A percentile compares a stretch with the other conserved stretches of the same genome.
These are phyloP conservation scores for Immersiporthe knoxdaviesiana DNA, from an alignment of 2,329 filamentous ascomycete genomes.

Conservation along the genomic window DNA sequence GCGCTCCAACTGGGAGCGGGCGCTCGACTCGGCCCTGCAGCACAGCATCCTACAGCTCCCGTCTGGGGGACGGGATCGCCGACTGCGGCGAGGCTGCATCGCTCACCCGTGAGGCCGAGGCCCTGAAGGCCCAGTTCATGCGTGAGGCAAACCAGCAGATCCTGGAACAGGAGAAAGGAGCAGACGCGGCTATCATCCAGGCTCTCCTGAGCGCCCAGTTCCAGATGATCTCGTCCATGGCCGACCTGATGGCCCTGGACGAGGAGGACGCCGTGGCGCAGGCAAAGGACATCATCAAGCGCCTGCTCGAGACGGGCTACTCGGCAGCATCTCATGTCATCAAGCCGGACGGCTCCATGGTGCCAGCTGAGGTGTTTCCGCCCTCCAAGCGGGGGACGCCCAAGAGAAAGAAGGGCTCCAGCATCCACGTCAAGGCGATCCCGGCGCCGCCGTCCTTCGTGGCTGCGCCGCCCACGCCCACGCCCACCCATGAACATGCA, in stretches of 20 bases:
- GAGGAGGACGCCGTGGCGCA: constrained; percentile 81
- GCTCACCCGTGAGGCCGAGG: constrained; percentile 79
- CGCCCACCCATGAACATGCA: constrained; percentile 30
- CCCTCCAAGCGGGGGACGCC: constrained; percentile 75
- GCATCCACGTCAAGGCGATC: constrained; percentile 48
- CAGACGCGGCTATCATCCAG: constrained; percentile 78
- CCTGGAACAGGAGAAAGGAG: constrained; percentile 80
- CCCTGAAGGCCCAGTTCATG: constrained; percentile 81
- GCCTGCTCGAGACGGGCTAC: constrained; percentile 77
- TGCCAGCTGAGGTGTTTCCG: constrained; percentile 67
- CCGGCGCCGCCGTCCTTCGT: constrained; percentile 47
- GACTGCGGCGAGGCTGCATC: constrained; percentile 71
- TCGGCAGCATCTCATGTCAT: constrained; percentile 80
- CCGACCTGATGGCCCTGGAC: constrained; percentile 79
- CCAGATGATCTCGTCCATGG: constrained; percentile 82
- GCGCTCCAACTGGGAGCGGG: constrained; percentile 83
- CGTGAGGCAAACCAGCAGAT: constrained; percentile 78
- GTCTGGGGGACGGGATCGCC: constrained; percentile 65
- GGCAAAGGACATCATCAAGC: constrained; percentile 75
- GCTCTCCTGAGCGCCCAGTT: constrained; percentile 88
- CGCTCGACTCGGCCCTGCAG: constrained; percentile 83
- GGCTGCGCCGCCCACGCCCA: constrained; percentile 19
- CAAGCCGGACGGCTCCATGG: constrained; percentile 77
- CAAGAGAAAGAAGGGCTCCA: constrained; percentile 66
- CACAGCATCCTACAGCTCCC: constrained; percentile 81